A percentile compares a stretch with the other conserved stretches of the same genome.
Conservation (phyloP, 768 basidiomycete genomes). For the Termitomyces titanicus region DNA sequence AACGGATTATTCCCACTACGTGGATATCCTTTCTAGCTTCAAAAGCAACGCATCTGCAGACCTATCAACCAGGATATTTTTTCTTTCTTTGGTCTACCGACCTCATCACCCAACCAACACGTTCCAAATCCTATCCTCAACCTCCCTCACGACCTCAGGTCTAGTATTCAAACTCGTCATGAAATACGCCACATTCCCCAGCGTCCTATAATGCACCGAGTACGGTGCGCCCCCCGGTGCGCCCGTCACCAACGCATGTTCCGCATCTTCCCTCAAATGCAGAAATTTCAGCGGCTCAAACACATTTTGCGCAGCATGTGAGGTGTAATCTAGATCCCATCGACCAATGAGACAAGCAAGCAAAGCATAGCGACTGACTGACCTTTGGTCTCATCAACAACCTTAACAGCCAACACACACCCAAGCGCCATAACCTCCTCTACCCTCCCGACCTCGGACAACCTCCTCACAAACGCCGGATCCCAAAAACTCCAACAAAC, state of each 20-base stretch:
- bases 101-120: constrained; percentile 14
- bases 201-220: constrained; percentile 79
- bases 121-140: constrained; percentile 62
- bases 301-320: constrained; percentile 60
- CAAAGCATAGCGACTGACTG: constrained; percentile 21
- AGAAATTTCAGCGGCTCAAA: constrained; percentile 46
- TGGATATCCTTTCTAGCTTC: too few relatives aligned
- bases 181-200: constrained; percentile 91
- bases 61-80: too few relatives aligned
- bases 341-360: neutral
- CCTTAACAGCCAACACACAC: constrained; percentile 76
- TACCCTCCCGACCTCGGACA: constrained; percentile 58
- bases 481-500: constrained; percentile 88
- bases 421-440: constrained; percentile 85
- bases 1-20: constrained; percentile 24
- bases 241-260: constrained; percentile 23
- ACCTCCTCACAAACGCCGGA: constrained; percentile 56
- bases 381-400: constrained; percentile 59
- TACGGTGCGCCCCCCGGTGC: constrained; percentile 55
- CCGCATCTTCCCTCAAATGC: constrained; percentile 16
- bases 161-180: constrained; percentile 84
- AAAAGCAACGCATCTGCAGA: too few relatives aligned
- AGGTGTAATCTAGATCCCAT: constrained; percentile 59
- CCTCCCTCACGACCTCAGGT: constrained; percentile 43
- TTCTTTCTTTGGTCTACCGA: too few relatives aligned